Conservation (phyloP, 2,329 filamentous ascomycete genomes). For the Penicillium palitans region DNA sequence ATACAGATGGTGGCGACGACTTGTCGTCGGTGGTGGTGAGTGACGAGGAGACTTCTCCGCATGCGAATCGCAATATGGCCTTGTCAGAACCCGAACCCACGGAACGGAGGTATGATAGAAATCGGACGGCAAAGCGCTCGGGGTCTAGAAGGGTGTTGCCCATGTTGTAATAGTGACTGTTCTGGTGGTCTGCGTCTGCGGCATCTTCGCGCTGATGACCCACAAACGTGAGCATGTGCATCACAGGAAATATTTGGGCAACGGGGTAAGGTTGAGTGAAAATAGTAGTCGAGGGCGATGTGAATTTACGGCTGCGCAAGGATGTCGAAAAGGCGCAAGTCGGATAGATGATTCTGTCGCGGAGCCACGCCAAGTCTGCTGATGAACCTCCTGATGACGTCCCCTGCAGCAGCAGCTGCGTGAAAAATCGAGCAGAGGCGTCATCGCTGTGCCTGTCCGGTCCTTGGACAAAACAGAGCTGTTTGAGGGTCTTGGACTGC, state of each 20-base stretch:
- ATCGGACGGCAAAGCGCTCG: conserved; percentile 14
- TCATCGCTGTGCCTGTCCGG: conserved; percentile 14
- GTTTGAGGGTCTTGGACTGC: conserved; percentile 9
- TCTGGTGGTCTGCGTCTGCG: too few relatives aligned
- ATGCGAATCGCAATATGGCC: conserved; percentile 18
- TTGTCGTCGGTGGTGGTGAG: conserved; percentile 1
- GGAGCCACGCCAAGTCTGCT: too few relatives aligned
- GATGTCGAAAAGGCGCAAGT: too few relatives aligned
- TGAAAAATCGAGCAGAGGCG: conserved; percentile 11
- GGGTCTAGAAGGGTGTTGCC: conserved; percentile 11
- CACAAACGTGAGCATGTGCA: too few relatives aligned
- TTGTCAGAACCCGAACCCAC: conserved; percentile 13
- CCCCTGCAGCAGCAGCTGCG: conserved; percentile 1
- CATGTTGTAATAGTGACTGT: not conserved
- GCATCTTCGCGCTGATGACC: too few relatives aligned
- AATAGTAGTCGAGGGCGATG: too few relatives aligned
- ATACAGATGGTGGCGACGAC: not conserved
- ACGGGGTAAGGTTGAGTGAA: too few relatives aligned
- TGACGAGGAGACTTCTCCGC: conserved; percentile 4
- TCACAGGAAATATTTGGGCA: too few relatives aligned
- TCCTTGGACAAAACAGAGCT: conserved; percentile 15
- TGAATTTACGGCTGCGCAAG: too few relatives aligned
- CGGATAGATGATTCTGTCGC: too few relatives aligned
- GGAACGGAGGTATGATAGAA: conserved; percentile 14
- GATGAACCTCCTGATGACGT: too few relatives aligned